Base-by-base conservation (phyloP, 345 rosid species). In the Eutrema japonicum region DNA sequence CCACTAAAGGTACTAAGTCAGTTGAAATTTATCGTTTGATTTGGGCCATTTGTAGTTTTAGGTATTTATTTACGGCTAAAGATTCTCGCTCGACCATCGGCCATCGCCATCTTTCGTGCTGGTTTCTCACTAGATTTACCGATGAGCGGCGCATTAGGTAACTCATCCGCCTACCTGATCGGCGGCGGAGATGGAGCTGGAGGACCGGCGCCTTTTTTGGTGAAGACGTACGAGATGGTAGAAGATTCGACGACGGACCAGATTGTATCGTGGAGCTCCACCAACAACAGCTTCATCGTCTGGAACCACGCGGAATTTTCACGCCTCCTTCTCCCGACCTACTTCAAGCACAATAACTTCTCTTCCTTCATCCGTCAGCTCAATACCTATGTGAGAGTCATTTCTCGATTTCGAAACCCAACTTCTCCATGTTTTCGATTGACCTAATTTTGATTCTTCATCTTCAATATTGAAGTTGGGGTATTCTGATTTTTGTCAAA, bases 231-330 rank as follows among this genome's bases (percentile, higher is more conserved):
- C 77, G 97, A 91, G 58, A 93, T 93, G 98, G 93, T 93, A 10
- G 96, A 87, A 54, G 97, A 93, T 73, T 80, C 87, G 0, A 32
- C 78, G 14, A 89, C 98, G n/a, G 92, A 89, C 62, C 87, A 85
- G 66, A 89, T 93, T 55, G 96, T 91, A 2, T 86, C 97, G 2
- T 93, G 98, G 98, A 88, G 96, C 75, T 37, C 89, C 48, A 59
- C 53, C 83, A 79, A 79, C 37, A 81, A 72, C 68, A 93, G 98
- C 80, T 93, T 93, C 81, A 86, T 93, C 35, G 98, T 93, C 1
- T 93, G 98, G 98, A 86, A 91, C 45, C 97, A 92, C 7, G 91
- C 94, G 0, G 98, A 93, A 59, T 91, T 93, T 74, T 87, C 94
- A 10, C 83, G 91, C 41, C 42, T 85, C 58, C 88, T 93, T 49